phyloP scores from a whole-genome alignment of 1,139 yeast species.

The Magnusiomyces fungicola region DNA sequence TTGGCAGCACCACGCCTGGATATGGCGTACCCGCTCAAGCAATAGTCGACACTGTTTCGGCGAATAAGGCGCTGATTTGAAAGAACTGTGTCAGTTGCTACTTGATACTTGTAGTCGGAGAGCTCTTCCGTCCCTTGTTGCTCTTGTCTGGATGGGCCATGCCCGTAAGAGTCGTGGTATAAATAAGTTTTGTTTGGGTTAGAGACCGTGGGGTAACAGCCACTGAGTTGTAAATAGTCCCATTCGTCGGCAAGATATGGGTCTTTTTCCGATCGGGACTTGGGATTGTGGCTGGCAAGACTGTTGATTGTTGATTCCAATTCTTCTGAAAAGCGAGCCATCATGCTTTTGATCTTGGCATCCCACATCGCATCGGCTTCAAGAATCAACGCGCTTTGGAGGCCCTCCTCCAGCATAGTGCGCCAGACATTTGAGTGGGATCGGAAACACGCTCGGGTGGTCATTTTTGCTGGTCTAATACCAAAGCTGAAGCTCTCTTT shows the following conservation, averaged over 20 bases:
- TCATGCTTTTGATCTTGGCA: neutral
- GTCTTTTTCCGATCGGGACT: neutral
- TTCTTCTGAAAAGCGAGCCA: neutral
- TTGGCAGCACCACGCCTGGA: neutral
- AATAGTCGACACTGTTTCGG: neutral
- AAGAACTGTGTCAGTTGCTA: neutral
- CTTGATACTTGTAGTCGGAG: neutral
- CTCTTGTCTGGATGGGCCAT: no score
- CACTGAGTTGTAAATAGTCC: neutral
- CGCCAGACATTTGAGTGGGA: constrained; percentile 9
- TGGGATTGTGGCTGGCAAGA: neutral
- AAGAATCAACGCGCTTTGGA: neutral
- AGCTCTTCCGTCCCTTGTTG: no score
- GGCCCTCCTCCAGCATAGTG: neutral
- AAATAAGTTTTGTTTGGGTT: neutral
- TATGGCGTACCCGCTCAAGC: neutral
- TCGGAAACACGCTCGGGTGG: constrained; percentile 8
- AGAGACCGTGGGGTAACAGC: neutral
- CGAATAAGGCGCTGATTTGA: neutral
- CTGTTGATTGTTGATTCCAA: neutral
- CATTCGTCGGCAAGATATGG: neutral
- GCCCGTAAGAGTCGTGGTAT: neutral
- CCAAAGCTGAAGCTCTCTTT: constrained; percentile 14
- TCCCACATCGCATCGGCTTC: constrained; percentile 1
- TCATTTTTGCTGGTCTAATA: neutral